Evolutionary conservation across 73 alveolate species (phyloP).

Genomic region (Paramecium tetraurelia): DNA sequence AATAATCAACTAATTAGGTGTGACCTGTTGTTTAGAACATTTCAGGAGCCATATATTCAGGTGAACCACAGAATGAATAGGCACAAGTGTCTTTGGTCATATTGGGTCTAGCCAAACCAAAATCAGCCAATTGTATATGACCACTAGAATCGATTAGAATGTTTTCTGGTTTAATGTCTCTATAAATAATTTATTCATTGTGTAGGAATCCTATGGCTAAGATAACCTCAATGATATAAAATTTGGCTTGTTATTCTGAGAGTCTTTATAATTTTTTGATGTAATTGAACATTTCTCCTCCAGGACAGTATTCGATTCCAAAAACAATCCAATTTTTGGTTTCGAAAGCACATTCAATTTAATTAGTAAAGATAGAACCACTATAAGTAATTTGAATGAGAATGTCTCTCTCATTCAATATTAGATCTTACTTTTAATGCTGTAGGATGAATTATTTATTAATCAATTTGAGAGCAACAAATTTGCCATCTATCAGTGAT

Average conservation of each 20-base stretch:
- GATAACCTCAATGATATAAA: constrained; percentile 61
- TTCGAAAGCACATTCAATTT: constrained; percentile 60
- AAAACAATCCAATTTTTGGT: constrained; percentile 63
- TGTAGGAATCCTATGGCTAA: constrained; percentile 66
- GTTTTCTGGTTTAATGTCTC: constrained; percentile 89
- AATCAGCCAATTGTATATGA: constrained; percentile 91
- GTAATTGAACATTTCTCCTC: constrained; percentile 86
- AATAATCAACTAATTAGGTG: constrained; percentile 67
- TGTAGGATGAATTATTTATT: constrained; percentile 46
- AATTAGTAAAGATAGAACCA: constrained; percentile 33
- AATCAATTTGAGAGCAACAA: constrained; percentile 78
- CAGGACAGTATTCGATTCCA: constrained; percentile 82
- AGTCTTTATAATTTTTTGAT: constrained; percentile 68
- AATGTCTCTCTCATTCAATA: constrained; percentile 57
- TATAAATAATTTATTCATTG: constrained; percentile 73
- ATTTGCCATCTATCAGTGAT: constrained; percentile 70
- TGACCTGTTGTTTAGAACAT: constrained; percentile 67
- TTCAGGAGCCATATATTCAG: constrained; percentile 77
- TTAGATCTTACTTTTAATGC: constrained; percentile 54
- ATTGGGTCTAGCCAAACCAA: constrained; percentile 76
- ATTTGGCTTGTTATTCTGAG: constrained; percentile 64
- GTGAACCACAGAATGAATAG: constrained; percentile 73
- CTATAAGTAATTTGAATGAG: constrained; percentile 27
- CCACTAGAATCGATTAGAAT: constrained; percentile 75
- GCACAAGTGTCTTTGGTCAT: constrained; percentile 55